phyloP scores from a whole-genome alignment of 768 basidiomycete genomes.

The Kwoniella sp. region DNA sequence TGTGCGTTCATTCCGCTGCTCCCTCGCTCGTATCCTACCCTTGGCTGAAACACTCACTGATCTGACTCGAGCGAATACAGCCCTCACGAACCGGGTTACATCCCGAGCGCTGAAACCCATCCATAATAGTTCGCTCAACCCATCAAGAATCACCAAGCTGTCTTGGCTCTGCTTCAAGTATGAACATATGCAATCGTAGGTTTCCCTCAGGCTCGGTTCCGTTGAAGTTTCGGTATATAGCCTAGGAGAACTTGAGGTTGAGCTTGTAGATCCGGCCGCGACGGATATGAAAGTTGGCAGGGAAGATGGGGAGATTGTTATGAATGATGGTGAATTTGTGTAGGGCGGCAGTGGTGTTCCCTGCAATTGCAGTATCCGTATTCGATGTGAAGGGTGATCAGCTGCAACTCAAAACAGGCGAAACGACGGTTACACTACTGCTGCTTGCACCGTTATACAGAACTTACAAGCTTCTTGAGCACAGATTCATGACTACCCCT shows the following conservation, averaged over 20 bases:
- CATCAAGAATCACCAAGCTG: conserved; percentile 45
- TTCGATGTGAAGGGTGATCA: too few species aligned
- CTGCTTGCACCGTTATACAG: too few species aligned
- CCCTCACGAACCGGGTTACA: conserved; percentile 41
- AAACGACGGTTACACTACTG: too few species aligned
- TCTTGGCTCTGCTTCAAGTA: neutral
- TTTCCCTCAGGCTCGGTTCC: conserved; percentile 25
- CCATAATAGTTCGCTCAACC: conserved; percentile 39
- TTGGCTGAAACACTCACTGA: too few species aligned
- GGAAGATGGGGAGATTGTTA: conserved; percentile 38
- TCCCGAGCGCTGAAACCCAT: conserved; percentile 36
- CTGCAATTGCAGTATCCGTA: conserved; percentile 17
- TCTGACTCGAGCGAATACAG: conserved; percentile 24
- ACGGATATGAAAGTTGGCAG: conserved; percentile 10
- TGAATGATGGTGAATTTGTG: conserved; percentile 10
- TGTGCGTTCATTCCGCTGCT: too few species aligned
- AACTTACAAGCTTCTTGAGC: conserved; percentile 49
- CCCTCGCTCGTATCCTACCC: too few species aligned
- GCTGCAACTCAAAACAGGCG: too few species aligned
- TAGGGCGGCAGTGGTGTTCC: conserved; percentile 32
- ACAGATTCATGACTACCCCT: conserved; percentile 43
- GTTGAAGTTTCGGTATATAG: conserved; percentile 27
- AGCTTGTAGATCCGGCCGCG: neutral
- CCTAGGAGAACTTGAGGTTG: conserved; percentile 11
- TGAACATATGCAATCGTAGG: conserved; percentile 28